phyloP scores from a whole-genome alignment of 1,284 basidiomycete genomes.

The Cryptococcus neoformans region DNA sequence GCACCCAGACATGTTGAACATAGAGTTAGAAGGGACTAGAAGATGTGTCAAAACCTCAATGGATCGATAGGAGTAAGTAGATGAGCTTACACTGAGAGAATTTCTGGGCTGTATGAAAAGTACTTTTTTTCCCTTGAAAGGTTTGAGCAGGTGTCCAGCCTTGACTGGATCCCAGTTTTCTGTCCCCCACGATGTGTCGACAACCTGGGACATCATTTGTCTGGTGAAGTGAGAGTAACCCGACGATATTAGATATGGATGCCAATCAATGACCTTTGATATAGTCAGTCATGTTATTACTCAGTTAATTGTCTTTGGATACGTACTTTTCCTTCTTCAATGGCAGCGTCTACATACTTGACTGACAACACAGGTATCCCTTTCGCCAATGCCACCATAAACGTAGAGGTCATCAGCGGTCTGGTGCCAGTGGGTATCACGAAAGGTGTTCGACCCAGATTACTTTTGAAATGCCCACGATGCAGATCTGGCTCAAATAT shows the following conservation, averaged over 20 bases:
- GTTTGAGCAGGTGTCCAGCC: conserved; percentile 53
- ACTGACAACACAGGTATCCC: conserved; percentile 78
- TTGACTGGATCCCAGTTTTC: conserved; percentile 50
- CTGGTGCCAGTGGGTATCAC: conserved; percentile 68
- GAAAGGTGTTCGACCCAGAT: conserved; percentile 47
- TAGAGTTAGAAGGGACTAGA: conserved; percentile 58
- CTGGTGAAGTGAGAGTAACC: conserved; percentile 59
- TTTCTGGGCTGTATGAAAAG: conserved; percentile 27
- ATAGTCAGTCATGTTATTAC: not conserved
- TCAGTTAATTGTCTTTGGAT: not conserved
- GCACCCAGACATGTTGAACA: conserved; percentile 70
- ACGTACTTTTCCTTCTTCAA: conserved; percentile 1
- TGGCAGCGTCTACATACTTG: conserved; percentile 58
- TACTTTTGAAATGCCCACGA: conserved; percentile 40
- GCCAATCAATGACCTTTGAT: conserved; percentile 57
- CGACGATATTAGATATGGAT: conserved; percentile 62
- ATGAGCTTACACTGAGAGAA: not conserved
- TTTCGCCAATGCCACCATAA: conserved; percentile 71
- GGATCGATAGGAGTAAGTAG: not conserved
- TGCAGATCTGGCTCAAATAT: conserved; percentile 58
- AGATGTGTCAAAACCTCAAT: not conserved
- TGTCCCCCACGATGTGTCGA: conserved; percentile 67
- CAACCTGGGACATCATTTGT: conserved; percentile 62
- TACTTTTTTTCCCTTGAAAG: conserved; percentile 23
- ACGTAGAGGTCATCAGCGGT: conserved; percentile 68